Evolutionary conservation across 257 asterid genomes (phyloP).

Genomic region (Prunella vulgaris): DNA sequence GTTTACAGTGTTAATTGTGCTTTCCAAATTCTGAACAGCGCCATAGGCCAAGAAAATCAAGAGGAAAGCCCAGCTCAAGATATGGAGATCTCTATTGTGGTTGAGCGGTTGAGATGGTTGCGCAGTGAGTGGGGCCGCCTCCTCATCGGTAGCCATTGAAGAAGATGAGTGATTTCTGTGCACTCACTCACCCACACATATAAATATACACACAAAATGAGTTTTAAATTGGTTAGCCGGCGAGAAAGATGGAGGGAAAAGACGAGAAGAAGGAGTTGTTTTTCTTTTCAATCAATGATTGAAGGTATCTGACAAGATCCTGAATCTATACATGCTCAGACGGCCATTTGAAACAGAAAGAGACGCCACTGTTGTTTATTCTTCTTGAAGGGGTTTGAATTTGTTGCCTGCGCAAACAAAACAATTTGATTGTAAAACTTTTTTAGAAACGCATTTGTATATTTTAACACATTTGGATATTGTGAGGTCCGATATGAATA

Average conservation of each 20-base stretch:
- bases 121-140: slow-evolving; percentile 46
- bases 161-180: slow-evolving; percentile 7
- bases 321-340: slow-evolving; percentile 32
- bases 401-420: too few relatives aligned
- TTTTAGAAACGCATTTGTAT: too few relatives aligned
- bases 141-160: slow-evolving; percentile 70
- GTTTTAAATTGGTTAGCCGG: slow-evolving; percentile 28
- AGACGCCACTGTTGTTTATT: slow-evolving; percentile 6
- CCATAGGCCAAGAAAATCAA: slow-evolving; percentile 88
- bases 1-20: slow-evolving; percentile 78
- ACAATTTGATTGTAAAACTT: too few relatives aligned
- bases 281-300: not conserved
- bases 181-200: slow-evolving; percentile 11
- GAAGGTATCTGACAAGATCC: slow-evolving; percentile 34
- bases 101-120: slow-evolving; percentile 33
- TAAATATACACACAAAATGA: not conserved
- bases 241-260: slow-evolving; percentile 17
- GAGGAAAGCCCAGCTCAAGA: slow-evolving; percentile 76
- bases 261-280: slow-evolving; percentile 17
- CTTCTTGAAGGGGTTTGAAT: not conserved
- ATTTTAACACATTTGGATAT: too few relatives aligned
- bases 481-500: too few relatives aligned
- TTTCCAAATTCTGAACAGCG: slow-evolving; percentile 94
- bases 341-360: slow-evolving; percentile 24
- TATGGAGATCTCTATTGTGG: slow-evolving; percentile 65